Conservation (phyloP, 129 eudicot genomes). For the Calendula officinalis region DNA sequence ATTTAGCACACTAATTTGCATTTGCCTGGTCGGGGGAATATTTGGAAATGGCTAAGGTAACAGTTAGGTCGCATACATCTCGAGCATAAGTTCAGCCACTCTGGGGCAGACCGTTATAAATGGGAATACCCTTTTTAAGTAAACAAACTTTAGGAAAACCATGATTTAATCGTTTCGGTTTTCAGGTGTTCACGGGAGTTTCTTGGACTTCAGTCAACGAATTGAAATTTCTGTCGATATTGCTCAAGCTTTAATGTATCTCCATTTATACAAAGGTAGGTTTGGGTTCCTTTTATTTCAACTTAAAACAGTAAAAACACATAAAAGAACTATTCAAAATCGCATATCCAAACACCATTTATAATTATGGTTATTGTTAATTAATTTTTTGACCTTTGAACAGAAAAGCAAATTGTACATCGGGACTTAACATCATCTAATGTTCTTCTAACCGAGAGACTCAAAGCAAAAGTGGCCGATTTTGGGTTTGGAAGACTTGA, state of each 20-base stretch:
- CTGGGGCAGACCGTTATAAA: not conserved
- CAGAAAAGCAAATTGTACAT: constrained; percentile 36
- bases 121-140: not conserved
- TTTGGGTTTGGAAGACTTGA: constrained; percentile 92
- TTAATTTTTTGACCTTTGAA: not conserved
- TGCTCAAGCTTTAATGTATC: not conserved
- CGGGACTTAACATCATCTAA: constrained; percentile 95
- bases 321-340: too few relatives aligned
- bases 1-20: too few relatives aligned
- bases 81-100: too few relatives aligned
- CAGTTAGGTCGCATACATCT: too few relatives aligned
- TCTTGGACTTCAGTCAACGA: not conserved
- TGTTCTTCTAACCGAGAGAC: constrained; percentile 75
- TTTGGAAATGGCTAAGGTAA: too few relatives aligned
- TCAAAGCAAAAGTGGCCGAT: constrained; percentile 89
- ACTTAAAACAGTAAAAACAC: too few relatives aligned
- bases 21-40: too few relatives aligned
- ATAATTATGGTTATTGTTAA: too few relatives aligned
- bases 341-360: too few relatives aligned
- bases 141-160: not conserved
- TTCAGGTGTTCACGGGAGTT: not conserved
- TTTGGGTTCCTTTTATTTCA: too few relatives aligned
- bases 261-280: not conserved
- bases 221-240: not conserved
- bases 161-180: not conserved